These are phyloP conservation scores for Triticum timopheevii DNA, from an alignment of 176 grass and related monocot genomes.

Conservation along the genomic window DNA sequence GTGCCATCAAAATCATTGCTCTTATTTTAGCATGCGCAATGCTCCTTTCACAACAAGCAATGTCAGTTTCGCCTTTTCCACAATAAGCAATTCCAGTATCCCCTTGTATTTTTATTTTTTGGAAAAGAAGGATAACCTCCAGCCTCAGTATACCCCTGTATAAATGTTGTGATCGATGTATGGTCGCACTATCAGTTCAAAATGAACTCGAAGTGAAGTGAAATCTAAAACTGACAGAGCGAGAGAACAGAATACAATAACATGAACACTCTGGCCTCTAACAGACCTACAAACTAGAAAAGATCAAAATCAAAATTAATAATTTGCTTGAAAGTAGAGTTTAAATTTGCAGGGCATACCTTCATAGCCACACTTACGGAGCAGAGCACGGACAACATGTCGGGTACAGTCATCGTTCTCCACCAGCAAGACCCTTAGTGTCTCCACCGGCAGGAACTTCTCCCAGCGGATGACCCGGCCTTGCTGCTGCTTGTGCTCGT, in stretches of 20 bases:
- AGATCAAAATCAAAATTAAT: not conserved
- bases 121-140: too few relatives aligned
- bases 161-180: not conserved
- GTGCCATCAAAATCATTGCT: too few relatives aligned
- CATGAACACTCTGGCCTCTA: not conserved
- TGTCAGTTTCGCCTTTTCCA: not conserved
- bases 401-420: slow-evolving; percentile 89
- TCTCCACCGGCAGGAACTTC: slow-evolving; percentile 74
- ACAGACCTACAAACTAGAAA: not conserved
- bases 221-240: not conserved
- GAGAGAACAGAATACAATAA: slow-evolving; percentile 9
- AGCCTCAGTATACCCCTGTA: not conserved
- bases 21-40: too few relatives aligned
- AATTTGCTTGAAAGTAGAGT: not conserved
- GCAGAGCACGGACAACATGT: slow-evolving; percentile 78
- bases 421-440: slow-evolving; percentile 69
- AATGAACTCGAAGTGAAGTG: not conserved
- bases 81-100: not conserved
- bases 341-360: slow-evolving; percentile 43
- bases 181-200: not conserved
- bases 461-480: slow-evolving; percentile 61
- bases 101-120: too few relatives aligned
- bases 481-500: slow-evolving; percentile 54
- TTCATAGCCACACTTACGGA: slow-evolving; percentile 86
- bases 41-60: not conserved